phyloP scores from a whole-genome alignment of 306 rosid genomes.

The Prunus kanzakura region DNA sequence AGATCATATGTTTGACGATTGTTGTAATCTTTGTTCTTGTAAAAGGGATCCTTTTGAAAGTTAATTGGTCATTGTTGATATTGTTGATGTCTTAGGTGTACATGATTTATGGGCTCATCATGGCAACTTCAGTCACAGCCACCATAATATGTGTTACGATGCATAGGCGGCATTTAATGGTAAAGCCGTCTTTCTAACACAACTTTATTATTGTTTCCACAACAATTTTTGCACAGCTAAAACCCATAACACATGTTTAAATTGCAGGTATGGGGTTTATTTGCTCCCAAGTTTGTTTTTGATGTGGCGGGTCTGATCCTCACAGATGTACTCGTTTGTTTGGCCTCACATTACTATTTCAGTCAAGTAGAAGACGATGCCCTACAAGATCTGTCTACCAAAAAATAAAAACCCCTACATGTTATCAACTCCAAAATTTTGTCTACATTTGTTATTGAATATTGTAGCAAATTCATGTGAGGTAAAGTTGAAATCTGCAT shows the following conservation, averaged over 20 bases:
- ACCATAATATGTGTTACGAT: conserved; percentile 76
- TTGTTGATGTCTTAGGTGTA: conserved; percentile 48
- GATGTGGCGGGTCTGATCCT: conserved; percentile 71
- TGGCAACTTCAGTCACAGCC: conserved; percentile 59
- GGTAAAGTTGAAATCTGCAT: neutral
- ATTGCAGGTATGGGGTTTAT: conserved; percentile 95
- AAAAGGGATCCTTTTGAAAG: neutral
- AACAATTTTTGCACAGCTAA: neutral
- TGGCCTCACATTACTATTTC: conserved; percentile 71
- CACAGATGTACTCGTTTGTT: conserved; percentile 63
- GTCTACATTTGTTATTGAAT: neutral
- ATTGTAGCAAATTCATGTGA: neutral
- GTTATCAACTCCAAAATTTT: neutral
- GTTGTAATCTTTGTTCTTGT: too few relatives aligned
- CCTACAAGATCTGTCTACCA: neutral
- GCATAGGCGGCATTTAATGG: conserved; percentile 98
- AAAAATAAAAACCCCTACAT: neutral
- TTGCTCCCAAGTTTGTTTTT: conserved; percentile 93
- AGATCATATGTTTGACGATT: neutral
- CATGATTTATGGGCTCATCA: conserved; percentile 64
- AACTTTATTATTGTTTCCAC: neutral
- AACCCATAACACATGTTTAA: neutral
- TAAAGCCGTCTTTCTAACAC: conserved; percentile 21
- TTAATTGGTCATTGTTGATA: neutral
- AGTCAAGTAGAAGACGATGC: conserved; percentile 17